phyloP scores from a whole-genome alignment of 305 asterid species.

The Ilex paraguariensis region DNA sequence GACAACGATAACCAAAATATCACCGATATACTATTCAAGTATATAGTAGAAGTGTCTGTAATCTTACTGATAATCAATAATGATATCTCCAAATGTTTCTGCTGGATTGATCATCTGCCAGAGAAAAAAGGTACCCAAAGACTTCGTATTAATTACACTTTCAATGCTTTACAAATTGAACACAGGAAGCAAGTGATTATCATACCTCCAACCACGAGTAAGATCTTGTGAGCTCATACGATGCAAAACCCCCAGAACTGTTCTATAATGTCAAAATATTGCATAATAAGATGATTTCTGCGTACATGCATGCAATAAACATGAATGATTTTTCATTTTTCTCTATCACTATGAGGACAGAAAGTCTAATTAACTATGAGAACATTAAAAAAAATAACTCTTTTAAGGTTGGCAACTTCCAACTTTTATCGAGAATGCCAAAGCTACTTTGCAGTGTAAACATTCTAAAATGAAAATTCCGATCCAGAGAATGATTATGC shows the following conservation, averaged over 20 bases:
- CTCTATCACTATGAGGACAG: too few species aligned
- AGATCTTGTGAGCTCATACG: conserved; percentile 57
- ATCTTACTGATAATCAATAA: conserved; percentile 56
- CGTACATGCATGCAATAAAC: too few species aligned
- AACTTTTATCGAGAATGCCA: too few species aligned
- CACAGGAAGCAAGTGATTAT: background rate
- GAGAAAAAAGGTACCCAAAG: background rate
- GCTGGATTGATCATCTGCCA: conserved; percentile 54
- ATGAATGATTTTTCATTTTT: too few species aligned
- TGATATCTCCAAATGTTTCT: conserved; percentile 48
- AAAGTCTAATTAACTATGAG: too few species aligned
- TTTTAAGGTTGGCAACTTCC: too few species aligned
- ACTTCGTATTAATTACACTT: background rate
- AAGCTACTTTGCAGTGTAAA: too few species aligned
- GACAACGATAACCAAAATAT: background rate
- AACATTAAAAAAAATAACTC: background rate
- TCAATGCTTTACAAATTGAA: background rate
- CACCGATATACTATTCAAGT: too few species aligned
- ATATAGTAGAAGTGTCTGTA: background rate
- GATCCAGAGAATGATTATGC: too few species aligned
- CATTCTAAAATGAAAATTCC: too few species aligned
- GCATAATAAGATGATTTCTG: too few species aligned
- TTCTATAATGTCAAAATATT: conserved; percentile 26
- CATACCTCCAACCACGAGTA: conserved; percentile 51
- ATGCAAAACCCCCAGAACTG: conserved; percentile 48